These are phyloP conservation scores for Kurtzmaniella quercitrusa DNA, from an alignment of 1,139 yeast genomes.

Conservation along the genomic window DNA sequence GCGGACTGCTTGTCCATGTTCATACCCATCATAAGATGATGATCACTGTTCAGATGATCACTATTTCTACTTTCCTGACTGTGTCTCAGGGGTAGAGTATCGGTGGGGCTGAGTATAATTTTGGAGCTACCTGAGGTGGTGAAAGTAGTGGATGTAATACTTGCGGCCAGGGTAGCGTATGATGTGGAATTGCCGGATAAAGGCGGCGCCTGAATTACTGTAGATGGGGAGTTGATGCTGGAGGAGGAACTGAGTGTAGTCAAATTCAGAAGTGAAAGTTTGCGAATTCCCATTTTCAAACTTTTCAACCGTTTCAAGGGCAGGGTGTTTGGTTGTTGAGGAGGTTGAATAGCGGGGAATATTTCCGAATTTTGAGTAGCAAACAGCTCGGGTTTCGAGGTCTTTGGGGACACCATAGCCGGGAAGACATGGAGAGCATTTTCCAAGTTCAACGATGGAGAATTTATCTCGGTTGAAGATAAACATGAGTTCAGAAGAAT, in stretches of 20 bases:
- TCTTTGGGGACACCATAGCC: conserved; percentile 6
- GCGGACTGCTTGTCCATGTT: conserved; percentile 1
- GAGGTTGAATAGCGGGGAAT: background rate
- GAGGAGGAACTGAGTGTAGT: conserved; percentile 5
- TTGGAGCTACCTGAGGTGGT: background rate
- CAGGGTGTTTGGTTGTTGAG: conserved; percentile 15
- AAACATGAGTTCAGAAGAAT: conserved; percentile 7
- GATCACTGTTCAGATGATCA: conserved; percentile 9
- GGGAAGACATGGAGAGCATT: conserved; percentile 8
- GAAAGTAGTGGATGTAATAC: conserved; percentile 9
- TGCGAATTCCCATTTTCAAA: conserved; percentile 34
- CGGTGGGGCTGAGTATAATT: conserved; percentile 7
- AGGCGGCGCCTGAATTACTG: conserved; percentile 6
- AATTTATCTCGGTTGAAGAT: conserved; percentile 23
- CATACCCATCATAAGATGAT: conserved; percentile 5
- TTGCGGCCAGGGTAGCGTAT: conserved; percentile 4
- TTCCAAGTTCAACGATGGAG: conserved; percentile 22
- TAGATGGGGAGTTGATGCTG: conserved; percentile 4
- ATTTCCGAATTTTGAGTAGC: conserved; percentile 3
- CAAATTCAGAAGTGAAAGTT: conserved; percentile 22
- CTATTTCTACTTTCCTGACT: conserved; percentile 14
- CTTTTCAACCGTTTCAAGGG: conserved; percentile 34
- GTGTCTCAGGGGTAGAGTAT: conserved; percentile 9
- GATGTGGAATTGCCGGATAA: background rate
- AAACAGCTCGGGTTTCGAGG: background rate